These are phyloP conservation scores for Fusarium sp. DNA, from an alignment of 2,329 filamentous ascomycete genomes.

Conservation along the genomic window DNA sequence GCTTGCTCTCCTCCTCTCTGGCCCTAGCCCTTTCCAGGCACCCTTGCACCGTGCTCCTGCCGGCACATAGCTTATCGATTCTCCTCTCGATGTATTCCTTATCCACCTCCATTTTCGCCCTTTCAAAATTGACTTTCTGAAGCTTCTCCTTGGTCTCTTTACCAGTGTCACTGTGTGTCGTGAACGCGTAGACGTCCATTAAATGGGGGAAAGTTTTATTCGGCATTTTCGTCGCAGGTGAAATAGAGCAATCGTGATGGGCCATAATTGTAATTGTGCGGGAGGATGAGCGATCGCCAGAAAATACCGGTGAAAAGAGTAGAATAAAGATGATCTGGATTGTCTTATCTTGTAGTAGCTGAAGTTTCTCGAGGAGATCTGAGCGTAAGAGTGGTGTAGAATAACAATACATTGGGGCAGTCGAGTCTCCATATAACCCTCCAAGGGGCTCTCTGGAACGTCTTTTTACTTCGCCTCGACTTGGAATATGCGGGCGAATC, in stretches of 20 bases:
- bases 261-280: too few relatives aligned
- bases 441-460: fast-evolving
- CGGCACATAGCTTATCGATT: not conserved
- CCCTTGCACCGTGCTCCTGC: not conserved
- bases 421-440: not conserved
- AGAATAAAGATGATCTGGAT: not conserved
- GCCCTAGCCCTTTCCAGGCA: not conserved
- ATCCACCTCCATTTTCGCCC: not conserved
- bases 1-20: not conserved
- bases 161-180: not conserved
- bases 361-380: fast-evolving
- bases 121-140: not conserved
- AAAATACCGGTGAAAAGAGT: too few relatives aligned
- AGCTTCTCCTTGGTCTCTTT: not conserved
- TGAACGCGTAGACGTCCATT: not conserved
- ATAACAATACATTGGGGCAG: not conserved
- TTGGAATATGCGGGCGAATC: not conserved
- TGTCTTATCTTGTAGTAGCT: fast-evolving
- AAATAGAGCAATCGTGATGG: not conserved
- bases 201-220: not conserved
- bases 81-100: not conserved
- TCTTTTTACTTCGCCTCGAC: fast-evolving
- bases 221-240: not conserved
- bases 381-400: too few relatives aligned
- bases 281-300: not conserved